Conservation (phyloP, 768 basidiomycete genomes). For the Tylopilus rubrobrunneus region DNA sequence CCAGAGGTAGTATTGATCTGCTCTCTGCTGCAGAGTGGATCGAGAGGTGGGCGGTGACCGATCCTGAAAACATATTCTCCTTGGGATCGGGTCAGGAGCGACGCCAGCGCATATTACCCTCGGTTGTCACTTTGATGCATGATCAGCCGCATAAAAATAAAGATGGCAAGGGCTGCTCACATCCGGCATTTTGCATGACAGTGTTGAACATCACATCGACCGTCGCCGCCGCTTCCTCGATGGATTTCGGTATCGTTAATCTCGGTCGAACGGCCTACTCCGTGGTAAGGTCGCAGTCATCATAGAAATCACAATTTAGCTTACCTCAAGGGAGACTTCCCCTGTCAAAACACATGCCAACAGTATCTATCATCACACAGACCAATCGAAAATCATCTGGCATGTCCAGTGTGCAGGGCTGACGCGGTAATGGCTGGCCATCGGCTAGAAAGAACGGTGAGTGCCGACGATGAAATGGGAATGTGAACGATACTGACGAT, state of each 20-base stretch:
- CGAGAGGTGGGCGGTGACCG: constrained; percentile 60
- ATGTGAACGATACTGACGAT: constrained; percentile 58
- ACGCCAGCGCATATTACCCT: constrained; percentile 50
- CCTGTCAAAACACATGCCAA: constrained; percentile 96
- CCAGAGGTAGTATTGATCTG: constrained; percentile 39
- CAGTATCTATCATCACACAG: constrained; percentile 90
- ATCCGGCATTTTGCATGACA: constrained; percentile 55
- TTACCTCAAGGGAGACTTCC: constrained; percentile 89
- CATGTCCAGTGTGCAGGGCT: constrained; percentile 75
- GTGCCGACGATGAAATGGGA: not conserved
- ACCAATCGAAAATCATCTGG: constrained; percentile 92
- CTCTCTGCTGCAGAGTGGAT: constrained; percentile 54
- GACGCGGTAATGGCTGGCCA: constrained; percentile 79
- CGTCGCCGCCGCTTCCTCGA: constrained; percentile 81
- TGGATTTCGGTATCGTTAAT: constrained; percentile 59
- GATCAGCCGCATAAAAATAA: constrained; percentile 12
- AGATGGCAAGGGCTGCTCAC: constrained; percentile 33
- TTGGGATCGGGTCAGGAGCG: constrained; percentile 58
- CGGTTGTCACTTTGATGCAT: constrained; percentile 28
- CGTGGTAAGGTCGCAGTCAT: not conserved
- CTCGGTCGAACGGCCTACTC: constrained; percentile 83
- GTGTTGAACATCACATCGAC: constrained; percentile 87
- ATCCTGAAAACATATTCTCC: constrained; percentile 77
- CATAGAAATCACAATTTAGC: constrained; percentile 4
- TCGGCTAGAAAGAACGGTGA: constrained; percentile 56